A percentile compares a stretch with the other conserved stretches of the same genome.
Evolutionary conservation across 805 yeast genomes (phyloP).

Genomic region (Metschnikowia colocasiae): DNA sequence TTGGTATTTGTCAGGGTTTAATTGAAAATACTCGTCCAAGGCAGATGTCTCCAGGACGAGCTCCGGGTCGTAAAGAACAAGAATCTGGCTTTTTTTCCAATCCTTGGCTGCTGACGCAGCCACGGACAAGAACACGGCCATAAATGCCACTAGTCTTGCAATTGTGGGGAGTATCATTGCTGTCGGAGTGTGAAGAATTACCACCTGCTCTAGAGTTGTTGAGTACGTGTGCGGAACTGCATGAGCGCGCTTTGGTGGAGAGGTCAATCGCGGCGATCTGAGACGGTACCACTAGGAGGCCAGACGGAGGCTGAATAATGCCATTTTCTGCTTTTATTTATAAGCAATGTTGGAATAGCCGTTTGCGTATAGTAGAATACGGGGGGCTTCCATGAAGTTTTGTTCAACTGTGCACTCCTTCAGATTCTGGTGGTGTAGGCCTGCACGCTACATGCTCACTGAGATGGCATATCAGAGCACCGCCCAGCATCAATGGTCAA

Average conservation of each 20-base stretch:
- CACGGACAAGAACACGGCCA: constrained; percentile 10
- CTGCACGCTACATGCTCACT: constrained; percentile 1
- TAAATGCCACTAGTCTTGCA: constrained; percentile 14
- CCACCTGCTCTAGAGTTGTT: constrained; percentile 2
- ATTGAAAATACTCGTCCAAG: constrained; percentile 11
- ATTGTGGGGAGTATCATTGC: constrained; percentile 15
- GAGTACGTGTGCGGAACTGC: constrained; percentile 21
- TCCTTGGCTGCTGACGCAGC: constrained; percentile 7
- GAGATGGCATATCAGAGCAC: background rate
- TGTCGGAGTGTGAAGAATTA: background rate
- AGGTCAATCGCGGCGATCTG: background rate
- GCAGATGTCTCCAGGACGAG: constrained; percentile 10
- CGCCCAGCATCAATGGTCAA: constrained; percentile 21
- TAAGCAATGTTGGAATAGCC: too few relatives aligned
- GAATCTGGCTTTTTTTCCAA: constrained; percentile 18
- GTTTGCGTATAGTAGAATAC: too few relatives aligned
- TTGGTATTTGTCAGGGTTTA: constrained; percentile 11
- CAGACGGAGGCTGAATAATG: too few relatives aligned
- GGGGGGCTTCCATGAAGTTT: background rate
- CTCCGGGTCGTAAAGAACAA: constrained; percentile 35
- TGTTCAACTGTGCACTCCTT: background rate
- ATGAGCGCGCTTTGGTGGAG: background rate
- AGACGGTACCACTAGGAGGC: background rate
- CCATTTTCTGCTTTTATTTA: too few relatives aligned
- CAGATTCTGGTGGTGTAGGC: background rate